These are phyloP conservation scores for Medicago arabica DNA, from an alignment of 306 rosid species.

Conservation along the genomic window DNA sequence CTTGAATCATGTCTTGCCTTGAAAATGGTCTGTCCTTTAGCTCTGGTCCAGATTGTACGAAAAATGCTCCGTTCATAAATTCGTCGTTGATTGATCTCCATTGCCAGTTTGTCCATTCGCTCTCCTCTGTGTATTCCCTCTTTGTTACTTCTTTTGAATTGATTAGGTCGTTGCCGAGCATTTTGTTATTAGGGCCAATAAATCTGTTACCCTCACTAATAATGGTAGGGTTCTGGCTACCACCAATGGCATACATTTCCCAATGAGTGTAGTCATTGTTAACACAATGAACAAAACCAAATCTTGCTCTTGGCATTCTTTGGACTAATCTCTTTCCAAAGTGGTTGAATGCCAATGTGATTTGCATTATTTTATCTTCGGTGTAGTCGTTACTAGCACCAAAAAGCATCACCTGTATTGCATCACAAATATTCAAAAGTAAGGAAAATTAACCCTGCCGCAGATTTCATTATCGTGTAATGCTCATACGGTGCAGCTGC, in stretches of 20 bases:
- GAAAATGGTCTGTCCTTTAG: slow-evolving; percentile 39
- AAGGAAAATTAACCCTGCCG: no score
- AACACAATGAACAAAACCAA: slow-evolving; percentile 73
- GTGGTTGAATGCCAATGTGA: slow-evolving; percentile 85
- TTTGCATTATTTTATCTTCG: slow-evolving; percentile 66
- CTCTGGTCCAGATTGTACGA: slow-evolving; percentile 54
- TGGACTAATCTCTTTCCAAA: slow-evolving; percentile 72
- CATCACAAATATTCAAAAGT: no score
- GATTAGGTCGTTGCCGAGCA: neutral
- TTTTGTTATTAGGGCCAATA: slow-evolving; percentile 48
- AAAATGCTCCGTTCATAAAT: slow-evolving; percentile 73
- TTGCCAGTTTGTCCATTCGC: slow-evolving; percentile 60
- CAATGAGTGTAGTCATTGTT: slow-evolving; percentile 87
- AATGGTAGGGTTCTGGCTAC: slow-evolving; percentile 71
- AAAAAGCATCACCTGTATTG: slow-evolving; percentile 68
- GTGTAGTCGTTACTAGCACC: slow-evolving; percentile 60
- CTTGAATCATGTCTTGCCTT: slow-evolving; percentile 53
- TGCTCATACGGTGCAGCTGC: no score
- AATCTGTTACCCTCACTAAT: slow-evolving; percentile 85
- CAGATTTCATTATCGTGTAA: no score
- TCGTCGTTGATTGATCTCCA: slow-evolving; percentile 86
- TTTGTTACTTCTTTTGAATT: slow-evolving; percentile 45
- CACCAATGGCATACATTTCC: slow-evolving; percentile 93
- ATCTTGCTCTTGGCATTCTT: slow-evolving; percentile 79
- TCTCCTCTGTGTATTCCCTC: slow-evolving; percentile 56